A percentile compares a stretch with the other conserved stretches of the same genome.
These are phyloP conservation scores for Rhizophora mangle DNA, from an alignment of 345 rosid genomes.

Conservation along the genomic window DNA sequence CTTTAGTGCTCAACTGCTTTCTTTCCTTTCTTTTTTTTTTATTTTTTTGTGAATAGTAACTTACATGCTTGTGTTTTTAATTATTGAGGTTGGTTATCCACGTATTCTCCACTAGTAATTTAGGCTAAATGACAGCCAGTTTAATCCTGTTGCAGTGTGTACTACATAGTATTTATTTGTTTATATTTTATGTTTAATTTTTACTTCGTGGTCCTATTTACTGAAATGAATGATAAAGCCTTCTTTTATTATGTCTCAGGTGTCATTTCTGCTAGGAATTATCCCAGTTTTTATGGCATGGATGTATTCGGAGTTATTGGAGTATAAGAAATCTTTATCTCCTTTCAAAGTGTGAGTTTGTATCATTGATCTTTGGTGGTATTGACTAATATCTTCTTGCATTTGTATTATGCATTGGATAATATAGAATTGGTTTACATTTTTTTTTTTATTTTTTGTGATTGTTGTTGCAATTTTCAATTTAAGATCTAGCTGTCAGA, in stretches of 20 bases:
- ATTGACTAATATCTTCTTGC: background rate
- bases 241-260: conserved; percentile 46
- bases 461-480: conserved; percentile 15
- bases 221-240: conserved; percentile 4
- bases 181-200: background rate
- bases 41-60: too few relatives aligned
- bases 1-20: too few relatives aligned
- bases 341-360: conserved; percentile 75
- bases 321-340: conserved; percentile 51
- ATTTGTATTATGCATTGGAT: background rate
- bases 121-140: too few relatives aligned
- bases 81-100: too few relatives aligned
- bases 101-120: too few relatives aligned
- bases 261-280: conserved; percentile 82
- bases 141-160: too few relatives aligned
- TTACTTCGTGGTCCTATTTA: conserved; percentile 6
- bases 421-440: background rate
- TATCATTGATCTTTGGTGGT: conserved; percentile 3
- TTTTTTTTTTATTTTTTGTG: background rate
- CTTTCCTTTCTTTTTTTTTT: too few relatives aligned
- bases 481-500: background rate
- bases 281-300: conserved; percentile 75
- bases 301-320: conserved; percentile 84
- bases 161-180: too few relatives aligned
- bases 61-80: too few relatives aligned